Conservation (phyloP, 177 flowering plant species). For the Vitis hybrid region DNA sequence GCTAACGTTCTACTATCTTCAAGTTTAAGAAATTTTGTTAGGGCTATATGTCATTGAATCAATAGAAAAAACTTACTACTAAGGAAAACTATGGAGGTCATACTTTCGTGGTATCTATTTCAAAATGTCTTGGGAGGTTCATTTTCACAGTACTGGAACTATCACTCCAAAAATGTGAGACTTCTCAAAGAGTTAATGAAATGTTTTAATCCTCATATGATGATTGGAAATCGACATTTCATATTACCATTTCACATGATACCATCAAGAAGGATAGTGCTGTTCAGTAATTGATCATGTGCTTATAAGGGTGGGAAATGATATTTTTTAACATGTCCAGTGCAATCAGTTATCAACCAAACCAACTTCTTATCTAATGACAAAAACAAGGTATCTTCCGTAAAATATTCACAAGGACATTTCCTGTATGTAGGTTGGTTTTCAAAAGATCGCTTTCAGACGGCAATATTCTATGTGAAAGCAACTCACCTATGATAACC, state of each 20-base stretch:
- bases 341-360: too few species aligned
- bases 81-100: neutral
- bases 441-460: slow-evolving; percentile 89
- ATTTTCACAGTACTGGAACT: neutral
- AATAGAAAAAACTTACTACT: neutral
- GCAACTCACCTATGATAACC: slow-evolving; percentile 36
- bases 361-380: too few species aligned
- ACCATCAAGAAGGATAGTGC: too few species aligned
- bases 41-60: neutral
- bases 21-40: neutral
- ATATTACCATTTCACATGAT: too few species aligned
- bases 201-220: too few species aligned
- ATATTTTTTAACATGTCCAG: too few species aligned
- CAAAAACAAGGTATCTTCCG: neutral
- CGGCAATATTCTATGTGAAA: slow-evolving; percentile 70
- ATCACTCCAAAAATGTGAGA: too few species aligned
- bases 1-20: neutral
- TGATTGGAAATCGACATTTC: too few species aligned
- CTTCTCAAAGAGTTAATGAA: too few species aligned
- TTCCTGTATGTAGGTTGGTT: slow-evolving; percentile 44
- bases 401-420: neutral
- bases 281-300: too few species aligned
- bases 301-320: too few species aligned
- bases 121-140: neutral
- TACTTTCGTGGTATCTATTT: neutral